Evolutionary conservation across 495 filamentous ascomycete species (phyloP), one percentile per base, ranked within the genome.

Genomic region (Aspergillus panamensis): DNA sequence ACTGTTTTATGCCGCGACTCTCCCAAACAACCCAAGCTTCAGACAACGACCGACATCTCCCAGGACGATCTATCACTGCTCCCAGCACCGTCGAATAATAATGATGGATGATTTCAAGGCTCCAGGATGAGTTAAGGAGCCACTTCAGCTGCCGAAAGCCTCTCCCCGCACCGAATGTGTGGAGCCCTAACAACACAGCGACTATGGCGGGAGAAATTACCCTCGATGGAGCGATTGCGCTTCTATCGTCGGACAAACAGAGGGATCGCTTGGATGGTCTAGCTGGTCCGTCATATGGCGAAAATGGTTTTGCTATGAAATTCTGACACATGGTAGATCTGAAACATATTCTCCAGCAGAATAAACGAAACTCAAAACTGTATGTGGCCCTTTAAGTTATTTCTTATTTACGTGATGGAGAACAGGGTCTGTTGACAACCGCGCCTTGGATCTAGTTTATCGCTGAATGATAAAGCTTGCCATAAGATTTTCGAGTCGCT

Each of bases 401-500:
- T 42, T 25, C 40, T 35, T 55, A 30, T 35, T 48, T 19, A 1
- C 31, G 13, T 3, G 42, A 21, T 42, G 29, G 48, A 48, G 6
- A 35, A 33, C 17, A 53, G 39, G 53, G n/a, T 47, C n/a, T 37
- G 42, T 60, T 72, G 48, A 69, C 65, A 33, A 17, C 13, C 56
- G 47, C n/a, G 16, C 25, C 33, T 35, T 67, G 3, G 59, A 33
- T 65, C 10, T 60, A 83, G 80, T 35, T 72, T 76, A 45, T 61
- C 68, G 14, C 73, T 91, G 51, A 84, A 81, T 48, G 91, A 96
- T 66, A 89, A 88, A 62, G 82, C 80, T 16, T 96, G 87, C 64
- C 89, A 95, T 64, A 81, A 80, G 48, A 84, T 97, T 29, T 91
- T 87, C 59, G 91, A 97, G 64, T 82, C 83, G 0, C 72, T 98